Percentiles rank a stretch among this genome's conserved stretches.
phyloP scores from a whole-genome alignment of 768 basidiomycete genomes.

The Clavulina sp. region DNA sequence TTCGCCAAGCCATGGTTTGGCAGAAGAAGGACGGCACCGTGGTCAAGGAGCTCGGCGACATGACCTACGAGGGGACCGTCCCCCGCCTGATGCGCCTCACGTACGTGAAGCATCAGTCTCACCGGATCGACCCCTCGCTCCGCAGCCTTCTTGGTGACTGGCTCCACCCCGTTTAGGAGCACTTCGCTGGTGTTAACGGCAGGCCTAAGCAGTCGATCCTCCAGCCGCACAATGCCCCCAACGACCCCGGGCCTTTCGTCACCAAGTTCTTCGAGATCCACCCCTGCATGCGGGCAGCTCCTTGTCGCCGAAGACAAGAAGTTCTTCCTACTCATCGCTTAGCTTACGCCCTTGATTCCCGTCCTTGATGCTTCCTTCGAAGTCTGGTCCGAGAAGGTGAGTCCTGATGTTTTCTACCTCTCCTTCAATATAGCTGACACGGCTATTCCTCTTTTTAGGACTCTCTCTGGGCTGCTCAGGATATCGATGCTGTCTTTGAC shows the following conservation, averaged over 20 bases:
- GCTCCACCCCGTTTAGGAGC: slow-evolving; percentile 87
- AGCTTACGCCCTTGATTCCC: slow-evolving; percentile 94
- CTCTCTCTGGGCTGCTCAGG: slow-evolving; percentile 94
- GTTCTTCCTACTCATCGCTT: slow-evolving; percentile 92
- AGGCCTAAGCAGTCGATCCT: slow-evolving; percentile 63
- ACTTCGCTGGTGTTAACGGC: slow-evolving; percentile 80
- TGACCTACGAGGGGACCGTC: slow-evolving; percentile 97
- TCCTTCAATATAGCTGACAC: slow-evolving; percentile 1
- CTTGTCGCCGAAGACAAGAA: slow-evolving; percentile 88
- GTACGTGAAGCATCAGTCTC: slow-evolving; percentile 79
- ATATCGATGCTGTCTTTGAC: slow-evolving; percentile 97
- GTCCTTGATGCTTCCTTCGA: slow-evolving; percentile 85
- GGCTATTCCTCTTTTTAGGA: slow-evolving; percentile 33
- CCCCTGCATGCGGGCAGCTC: slow-evolving; percentile 66
- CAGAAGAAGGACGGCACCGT: slow-evolving; percentile 83
- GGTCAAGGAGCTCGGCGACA: slow-evolving; percentile 75
- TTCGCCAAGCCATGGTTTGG: slow-evolving; percentile 95
- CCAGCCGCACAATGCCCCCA: slow-evolving; percentile 64
- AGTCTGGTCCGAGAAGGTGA: slow-evolving; percentile 99
- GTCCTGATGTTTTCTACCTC: slow-evolving; percentile 11
- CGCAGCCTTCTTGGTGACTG: slow-evolving; percentile 93
- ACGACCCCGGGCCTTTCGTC: slow-evolving; percentile 65
- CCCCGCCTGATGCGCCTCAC: slow-evolving; percentile 84
- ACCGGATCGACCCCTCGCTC: slow-evolving; percentile 86
- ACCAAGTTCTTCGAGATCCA: slow-evolving; percentile 73